Base-by-base conservation (phyloP, 345 rosid genomes). In the Eucalyptus polyanthemos region DNA sequence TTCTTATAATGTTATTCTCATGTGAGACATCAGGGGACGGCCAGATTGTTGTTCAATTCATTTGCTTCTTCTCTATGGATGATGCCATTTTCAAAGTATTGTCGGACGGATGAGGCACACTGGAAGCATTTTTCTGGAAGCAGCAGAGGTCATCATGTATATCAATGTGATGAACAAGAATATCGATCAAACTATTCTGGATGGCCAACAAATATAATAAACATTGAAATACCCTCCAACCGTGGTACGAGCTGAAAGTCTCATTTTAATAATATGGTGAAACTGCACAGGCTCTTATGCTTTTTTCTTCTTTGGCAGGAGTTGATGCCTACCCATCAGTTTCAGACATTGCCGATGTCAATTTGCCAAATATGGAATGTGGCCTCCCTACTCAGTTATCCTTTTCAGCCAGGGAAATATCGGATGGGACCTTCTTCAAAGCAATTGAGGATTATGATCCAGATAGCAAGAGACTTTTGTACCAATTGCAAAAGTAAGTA, bases 11-110 rank as follows among this genome's bases (percentile, higher is more conserved):
- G 85, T 87, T 89, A 91, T 90, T 88, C 90, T 92, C 92, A 90
- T 94, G 96, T 97, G 94, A 94, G 98, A 93, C 93, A 87, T 91
- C 99, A 98, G 99, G 99, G 99, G 90, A 98, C 99, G 88, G 97
- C 98, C 91, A 94, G 99, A 76, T 91, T 95, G 95, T 93, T 98
- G 94, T 95, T 91, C 94, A 96, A 94, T 94, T 97, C 99, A 42
- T 97, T 96, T 89, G 96, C 95, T 89, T 97, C 99, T 86, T 95
- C 98, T 27, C 90, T 95, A 86, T 98, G 99, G 99, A 95, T 96
- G 95, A 87, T 94, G 95, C 99, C 99, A 53, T 93, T 95, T 91
- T 97, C 99, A 34, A 95, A 98, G 95, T 93, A 98, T 60, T 97
- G 99, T 91, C 94, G 91, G 92, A 89, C 95, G 67, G 98, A 97